Base-by-base conservation (phyloP, 768 basidiomycete genomes). In the Suillus paluster region DNA sequence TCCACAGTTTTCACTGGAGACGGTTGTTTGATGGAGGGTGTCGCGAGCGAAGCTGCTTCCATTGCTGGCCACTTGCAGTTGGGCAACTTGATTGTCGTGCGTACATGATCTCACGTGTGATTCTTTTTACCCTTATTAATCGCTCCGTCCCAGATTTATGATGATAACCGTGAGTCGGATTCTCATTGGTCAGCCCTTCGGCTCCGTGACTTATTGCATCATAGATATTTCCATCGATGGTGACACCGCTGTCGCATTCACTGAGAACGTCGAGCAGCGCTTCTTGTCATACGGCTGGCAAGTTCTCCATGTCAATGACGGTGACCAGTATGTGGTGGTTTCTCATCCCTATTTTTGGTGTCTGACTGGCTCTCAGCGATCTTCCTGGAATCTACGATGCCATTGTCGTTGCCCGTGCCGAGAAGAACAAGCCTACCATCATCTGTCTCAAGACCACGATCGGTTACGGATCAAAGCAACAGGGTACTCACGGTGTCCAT, bases 11-110 rank as follows among this genome's bases (percentile, higher is more conserved):
- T 97, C 81, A 83, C 86, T 63, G 96, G 96, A 70, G 96, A 98
- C 77, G 96, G 96, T 50, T 98, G 96, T 79, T 83, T 98, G 58
- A 95, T 96, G 91, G 96, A 98, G 78, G 96, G 96, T 82, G 89
- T 98, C 67, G 85, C 95, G n/a, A 84, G 85, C 65, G 96, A 98
- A 76, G 94, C 96, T 44, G 90, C 91, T 63, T 94, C 91, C 70
- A 84, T 97, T 65, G 95, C 94, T 63, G 96, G 95, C 64, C 96
- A 98, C 79, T 84, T 97, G 69, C 89, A 95, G 74, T 85, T 98
- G 45, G 95, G 93, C 60, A 97, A 96, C 78, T 82, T 98, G 70
- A 89, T 98, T 70, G 92, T 91, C 61, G 91, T 93, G 74, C 72
- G 91, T 85, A 33, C 52, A 61, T n/a, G n/a, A n/a, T 61, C 57